Evolutionary conservation across 2,329 filamentous ascomycete species (phyloP).

Genomic region (Hypomyces rosellus): DNA sequence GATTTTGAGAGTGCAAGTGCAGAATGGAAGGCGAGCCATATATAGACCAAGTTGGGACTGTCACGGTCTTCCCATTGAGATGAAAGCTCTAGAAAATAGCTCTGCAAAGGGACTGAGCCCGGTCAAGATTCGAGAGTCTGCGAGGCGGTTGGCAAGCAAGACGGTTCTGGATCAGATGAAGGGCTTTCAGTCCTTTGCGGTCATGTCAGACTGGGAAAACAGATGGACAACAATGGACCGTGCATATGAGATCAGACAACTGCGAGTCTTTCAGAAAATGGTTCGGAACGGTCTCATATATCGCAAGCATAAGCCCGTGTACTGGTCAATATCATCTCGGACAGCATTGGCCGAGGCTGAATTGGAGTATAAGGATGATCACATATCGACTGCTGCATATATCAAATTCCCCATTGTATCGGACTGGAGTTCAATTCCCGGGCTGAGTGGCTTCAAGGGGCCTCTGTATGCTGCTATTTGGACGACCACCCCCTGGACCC

Average conservation of each 20-base stretch:
- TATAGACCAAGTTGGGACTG: slow-evolving; percentile 97
- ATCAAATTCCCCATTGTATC: slow-evolving; percentile 67
- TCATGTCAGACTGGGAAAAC: slow-evolving; percentile 76
- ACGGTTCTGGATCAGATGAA: slow-evolving; percentile 69
- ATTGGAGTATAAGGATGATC: slow-evolving; percentile 73
- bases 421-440: slow-evolving; percentile 25
- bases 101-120: slow-evolving; percentile 39
- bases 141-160: slow-evolving; percentile 58
- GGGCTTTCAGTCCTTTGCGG: slow-evolving; percentile 64
- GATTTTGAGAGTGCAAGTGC: slow-evolving; percentile 73
- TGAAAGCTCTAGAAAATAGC: slow-evolving; percentile 73
- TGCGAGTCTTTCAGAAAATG: slow-evolving; percentile 70
- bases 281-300: slow-evolving; percentile 69
- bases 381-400: slow-evolving; percentile 67
- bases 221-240: slow-evolving; percentile 76
- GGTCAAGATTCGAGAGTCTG: slow-evolving; percentile 56
- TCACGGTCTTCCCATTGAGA: slow-evolving; percentile 92
- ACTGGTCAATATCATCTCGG: slow-evolving; percentile 75
- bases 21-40: slow-evolving; percentile 61
- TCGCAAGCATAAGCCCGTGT: slow-evolving; percentile 73
- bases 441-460: slow-evolving; percentile 34
- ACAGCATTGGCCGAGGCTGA: slow-evolving; percentile 81
- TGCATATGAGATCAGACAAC: slow-evolving; percentile 66
- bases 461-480: slow-evolving; percentile 79
- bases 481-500: slow-evolving; percentile 97